Evolutionary conservation across 2,329 filamentous ascomycete genomes (phyloP), one percentile per base, ranked within the genome.

Genomic region (Aspergillus sp.): DNA sequence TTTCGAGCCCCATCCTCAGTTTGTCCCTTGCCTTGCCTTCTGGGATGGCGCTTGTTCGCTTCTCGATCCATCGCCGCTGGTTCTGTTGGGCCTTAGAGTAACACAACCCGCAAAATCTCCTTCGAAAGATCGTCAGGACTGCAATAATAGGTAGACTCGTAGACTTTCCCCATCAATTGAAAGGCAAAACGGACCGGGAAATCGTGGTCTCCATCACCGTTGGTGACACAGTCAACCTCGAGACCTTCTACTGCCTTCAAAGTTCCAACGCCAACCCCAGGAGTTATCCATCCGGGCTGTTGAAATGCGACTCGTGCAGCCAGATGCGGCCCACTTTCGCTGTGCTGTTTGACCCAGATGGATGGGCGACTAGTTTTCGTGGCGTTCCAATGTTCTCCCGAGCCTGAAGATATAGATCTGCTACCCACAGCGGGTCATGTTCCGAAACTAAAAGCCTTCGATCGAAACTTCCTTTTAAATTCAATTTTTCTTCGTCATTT

Each of bases 21-120:
- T 36, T 45, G 20, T 49, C 30, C 17, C 30, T 32, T 43, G 20
- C 6, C 15, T 42, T 45, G 44, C 22, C 53, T 39, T 53, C 47
- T 12, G 34, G 22, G 22, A 49, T 49, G 13, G 36, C 34, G 44
- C 38, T n/a, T 57, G 36, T 13, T 50, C 22, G 20, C 45, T 50
- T 47, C 39, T 57, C 39, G 50, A 54, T 34, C 13, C 38, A 53
- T 53, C 44, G 12, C 5, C 50, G 39, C 8, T 45, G 22, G 45
- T 11, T 38, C 22, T 15, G 45, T 9, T 22, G 36, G 39, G 12
- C 6, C 18, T 34, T 17, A n/a, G 44, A 15, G 55, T 57, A 39
- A 36, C 45, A 57, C 55, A 50, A n/a, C 26, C 18, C 11, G 26
- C 12, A 18, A 34, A 26, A 18, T 26, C 38, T 43, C 50, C 38